Percentiles rank a stretch among this genome's conserved stretches.
Evolutionary conservation across 768 basidiomycete genomes (phyloP).

Genomic region (Phaeolepiota aurea): DNA sequence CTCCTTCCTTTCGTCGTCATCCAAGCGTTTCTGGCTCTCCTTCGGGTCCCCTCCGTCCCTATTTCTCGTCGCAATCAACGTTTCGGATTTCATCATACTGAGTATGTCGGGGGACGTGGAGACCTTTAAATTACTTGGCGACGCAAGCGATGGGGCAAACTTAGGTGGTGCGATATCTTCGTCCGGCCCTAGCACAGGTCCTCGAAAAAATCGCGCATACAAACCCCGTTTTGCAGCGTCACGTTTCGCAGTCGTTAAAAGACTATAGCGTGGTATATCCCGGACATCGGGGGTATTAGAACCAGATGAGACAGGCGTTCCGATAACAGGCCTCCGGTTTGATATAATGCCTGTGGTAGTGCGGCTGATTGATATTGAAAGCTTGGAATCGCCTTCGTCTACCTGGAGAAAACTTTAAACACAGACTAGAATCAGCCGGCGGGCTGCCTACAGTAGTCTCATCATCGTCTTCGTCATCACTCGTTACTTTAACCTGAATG

Average conservation of each 20-base stretch:
- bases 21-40: neutral
- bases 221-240: slow-evolving; percentile 69
- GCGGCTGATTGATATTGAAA: slow-evolving; percentile 34
- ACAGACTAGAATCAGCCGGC: no score
- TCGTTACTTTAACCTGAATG: slow-evolving; percentile 62
- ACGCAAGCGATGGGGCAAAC: neutral
- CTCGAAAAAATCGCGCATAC: slow-evolving; percentile 78
- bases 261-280: slow-evolving; percentile 28
- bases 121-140: neutral
- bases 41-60: slow-evolving; percentile 1
- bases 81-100: no score
- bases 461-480: slow-evolving; percentile 41
- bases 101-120: no score
- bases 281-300: slow-evolving; percentile 26
- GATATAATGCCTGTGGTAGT: slow-evolving; percentile 74
- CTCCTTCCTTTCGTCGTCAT: slow-evolving; percentile 5
- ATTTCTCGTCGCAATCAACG: neutral
- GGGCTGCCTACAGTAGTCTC: no score
- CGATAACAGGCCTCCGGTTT: slow-evolving; percentile 49
- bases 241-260: slow-evolving; percentile 62
- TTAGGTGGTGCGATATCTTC: slow-evolving; percentile 5
- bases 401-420: slow-evolving; percentile 1
- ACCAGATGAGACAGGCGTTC: slow-evolving; percentile 40
- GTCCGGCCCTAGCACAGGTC: slow-evolving; percentile 56
- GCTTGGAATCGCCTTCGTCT: no score